These are phyloP conservation scores for Kodamaea lidongshanica DNA, from an alignment of 805 yeast species.

Conservation along the genomic window DNA sequence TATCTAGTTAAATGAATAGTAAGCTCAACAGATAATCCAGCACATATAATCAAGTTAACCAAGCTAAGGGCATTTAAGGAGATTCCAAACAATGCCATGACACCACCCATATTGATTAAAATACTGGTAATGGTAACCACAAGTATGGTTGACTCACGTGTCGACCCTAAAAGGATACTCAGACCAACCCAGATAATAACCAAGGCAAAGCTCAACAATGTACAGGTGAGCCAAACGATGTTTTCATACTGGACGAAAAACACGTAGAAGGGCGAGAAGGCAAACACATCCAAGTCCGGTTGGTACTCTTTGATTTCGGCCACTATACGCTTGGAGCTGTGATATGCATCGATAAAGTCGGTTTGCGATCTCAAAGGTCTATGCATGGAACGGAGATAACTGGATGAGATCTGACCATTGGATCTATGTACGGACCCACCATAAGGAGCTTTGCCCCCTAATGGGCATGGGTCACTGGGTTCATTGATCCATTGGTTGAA, in stretches of 20 bases:
- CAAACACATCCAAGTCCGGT: constrained; percentile 54
- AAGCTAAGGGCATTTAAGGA: constrained; percentile 83
- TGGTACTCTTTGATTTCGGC: constrained; percentile 42
- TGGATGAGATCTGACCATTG: constrained; percentile 40
- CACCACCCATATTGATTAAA: constrained; percentile 68
- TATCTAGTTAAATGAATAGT: constrained; percentile 83
- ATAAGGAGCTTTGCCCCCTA: constrained; percentile 95
- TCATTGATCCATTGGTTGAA: constrained; percentile 80
- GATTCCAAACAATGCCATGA: constrained; percentile 68
- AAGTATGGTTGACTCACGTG: constrained; percentile 34
- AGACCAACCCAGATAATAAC: constrained; percentile 48
- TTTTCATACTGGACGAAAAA: constrained; percentile 84
- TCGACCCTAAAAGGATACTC: constrained; percentile 58
- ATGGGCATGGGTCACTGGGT: constrained; percentile 83
- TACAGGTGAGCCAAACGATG: constrained; percentile 53
- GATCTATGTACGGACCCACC: constrained; percentile 47
- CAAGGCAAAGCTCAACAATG: constrained; percentile 48
- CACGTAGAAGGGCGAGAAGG: constrained; percentile 89
- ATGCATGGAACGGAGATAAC: constrained; percentile 78
- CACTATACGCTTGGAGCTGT: constrained; percentile 62
- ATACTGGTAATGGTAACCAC: constrained; percentile 56
- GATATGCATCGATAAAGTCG: constrained; percentile 78
- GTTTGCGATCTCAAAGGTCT: constrained; percentile 70
- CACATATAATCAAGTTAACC: constrained; percentile 87
- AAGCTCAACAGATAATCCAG: constrained; percentile 90